These are phyloP conservation scores for Domatiomyces globalis DNA, from an alignment of 2,329 filamentous ascomycete species.

Conservation along the genomic window DNA sequence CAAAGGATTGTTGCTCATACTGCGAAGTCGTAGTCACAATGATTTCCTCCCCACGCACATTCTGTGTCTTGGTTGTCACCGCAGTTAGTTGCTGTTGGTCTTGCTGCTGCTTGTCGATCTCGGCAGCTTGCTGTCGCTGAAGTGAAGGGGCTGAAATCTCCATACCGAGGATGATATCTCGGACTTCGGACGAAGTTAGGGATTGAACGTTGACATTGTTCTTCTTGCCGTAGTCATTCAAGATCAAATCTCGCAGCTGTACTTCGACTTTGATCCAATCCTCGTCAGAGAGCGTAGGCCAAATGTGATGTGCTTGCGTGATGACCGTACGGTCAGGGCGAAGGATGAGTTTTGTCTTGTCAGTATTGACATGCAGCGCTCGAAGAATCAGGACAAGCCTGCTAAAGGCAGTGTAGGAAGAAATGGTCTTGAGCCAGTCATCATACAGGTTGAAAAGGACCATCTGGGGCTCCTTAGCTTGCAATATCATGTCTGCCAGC, in stretches of 20 bases:
- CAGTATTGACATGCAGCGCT: conserved; percentile 90
- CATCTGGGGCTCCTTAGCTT: conserved; percentile 98
- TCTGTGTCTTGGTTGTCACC: conserved; percentile 96
- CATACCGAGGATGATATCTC: conserved; percentile 98
- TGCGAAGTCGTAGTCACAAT: conserved; percentile 96
- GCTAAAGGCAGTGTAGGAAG: conserved; percentile 96
- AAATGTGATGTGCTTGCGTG: conserved; percentile 97
- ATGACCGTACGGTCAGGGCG: conserved; percentile 96
- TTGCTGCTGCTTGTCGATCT: conserved; percentile 97
- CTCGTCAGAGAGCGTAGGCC: conserved; percentile 85
- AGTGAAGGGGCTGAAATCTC: conserved; percentile 96
- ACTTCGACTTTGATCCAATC: conserved; percentile 99
- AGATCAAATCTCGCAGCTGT: conserved; percentile 81
- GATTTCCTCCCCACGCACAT: conserved; percentile 91
- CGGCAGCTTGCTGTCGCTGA: conserved; percentile 94
- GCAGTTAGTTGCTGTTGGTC: conserved; percentile 94
- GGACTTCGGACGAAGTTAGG: conserved; percentile 89
- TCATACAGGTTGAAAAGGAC: conserved; percentile 98
- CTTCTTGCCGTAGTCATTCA: conserved; percentile 99
- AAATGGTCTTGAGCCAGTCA: conserved; percentile 97
- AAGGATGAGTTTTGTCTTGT: conserved; percentile 92
- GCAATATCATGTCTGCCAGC: conserved; percentile 94
- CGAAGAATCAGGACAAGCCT: conserved; percentile 84
- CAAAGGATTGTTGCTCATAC: conserved; percentile 94
- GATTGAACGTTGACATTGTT: conserved; percentile 99